A percentile compares a stretch with the other conserved stretches of the same genome.
Evolutionary conservation across 2,329 filamentous ascomycete species (phyloP).

Genomic region (Cercospora sp.): DNA sequence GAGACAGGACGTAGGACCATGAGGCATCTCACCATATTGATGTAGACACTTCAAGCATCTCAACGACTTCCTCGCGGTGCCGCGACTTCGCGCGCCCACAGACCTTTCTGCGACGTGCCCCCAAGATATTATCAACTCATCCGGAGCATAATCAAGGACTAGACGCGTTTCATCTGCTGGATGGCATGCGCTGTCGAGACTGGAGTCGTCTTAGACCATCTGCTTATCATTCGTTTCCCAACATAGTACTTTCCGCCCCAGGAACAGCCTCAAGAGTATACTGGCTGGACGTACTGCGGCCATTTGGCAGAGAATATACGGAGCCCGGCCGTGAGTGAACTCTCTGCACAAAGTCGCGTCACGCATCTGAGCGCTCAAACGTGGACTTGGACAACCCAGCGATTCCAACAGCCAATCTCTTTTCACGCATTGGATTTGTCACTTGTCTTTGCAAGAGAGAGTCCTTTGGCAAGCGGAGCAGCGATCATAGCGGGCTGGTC

Average conservation of each 20-base stretch:
- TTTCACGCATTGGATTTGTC: background rate
- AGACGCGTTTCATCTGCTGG: background rate
- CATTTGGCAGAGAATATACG: background rate
- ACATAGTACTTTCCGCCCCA: background rate
- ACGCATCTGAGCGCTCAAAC: background rate
- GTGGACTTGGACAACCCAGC: background rate
- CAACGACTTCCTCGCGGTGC: background rate
- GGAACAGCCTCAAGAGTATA: background rate
- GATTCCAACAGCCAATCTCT: background rate
- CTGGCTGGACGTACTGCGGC: background rate
- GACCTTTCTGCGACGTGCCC: background rate
- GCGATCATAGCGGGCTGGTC: background rate
- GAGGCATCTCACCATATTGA: background rate
- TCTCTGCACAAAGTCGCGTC: background rate
- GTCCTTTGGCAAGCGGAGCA: background rate
- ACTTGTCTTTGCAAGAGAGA: background rate
- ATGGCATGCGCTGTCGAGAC: background rate
- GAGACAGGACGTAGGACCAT: background rate
- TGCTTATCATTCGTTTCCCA: background rate
- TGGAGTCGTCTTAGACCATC: background rate
- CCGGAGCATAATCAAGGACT: background rate
- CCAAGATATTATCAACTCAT: background rate
- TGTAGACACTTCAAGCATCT: background rate
- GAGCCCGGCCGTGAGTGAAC: background rate
- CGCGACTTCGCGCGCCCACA: background rate